phyloP scores from a whole-genome alignment of 495 filamentous ascomycete genomes.

The Neurospora sp. region DNA sequence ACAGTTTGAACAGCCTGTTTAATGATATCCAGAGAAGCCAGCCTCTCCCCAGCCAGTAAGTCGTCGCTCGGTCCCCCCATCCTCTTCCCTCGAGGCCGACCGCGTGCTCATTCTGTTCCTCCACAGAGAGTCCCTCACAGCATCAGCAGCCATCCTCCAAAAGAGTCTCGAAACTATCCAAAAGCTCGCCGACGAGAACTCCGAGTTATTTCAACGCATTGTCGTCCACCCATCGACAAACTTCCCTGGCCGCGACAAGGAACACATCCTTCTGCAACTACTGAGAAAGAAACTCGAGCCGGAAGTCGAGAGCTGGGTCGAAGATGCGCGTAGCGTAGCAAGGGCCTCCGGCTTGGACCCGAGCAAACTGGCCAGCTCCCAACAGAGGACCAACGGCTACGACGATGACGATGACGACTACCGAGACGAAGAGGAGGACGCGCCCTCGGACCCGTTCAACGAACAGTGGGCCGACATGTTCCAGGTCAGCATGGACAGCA shows the following conservation, averaged over 20 bases:
- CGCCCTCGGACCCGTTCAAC: constrained; percentile 28
- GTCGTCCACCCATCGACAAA: constrained; percentile 65
- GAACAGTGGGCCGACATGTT: constrained; percentile 32
- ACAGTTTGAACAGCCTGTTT: constrained; percentile 54
- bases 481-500: constrained; percentile 23
- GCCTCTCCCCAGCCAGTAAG: constrained; percentile 29
- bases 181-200: constrained; percentile 45
- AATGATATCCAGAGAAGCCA: constrained; percentile 21
- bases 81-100: not conserved
- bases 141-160: constrained; percentile 54
- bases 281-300: constrained; percentile 77
- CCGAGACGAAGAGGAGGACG: constrained; percentile 22
- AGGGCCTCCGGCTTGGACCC: constrained; percentile 10
- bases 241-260: constrained; percentile 63
- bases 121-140: constrained; percentile 57
- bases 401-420: constrained; percentile 17
- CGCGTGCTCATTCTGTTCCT: not conserved
- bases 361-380: constrained; percentile 8
- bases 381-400: constrained; percentile 1
- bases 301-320: constrained; percentile 60
- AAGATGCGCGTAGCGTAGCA: constrained; percentile 42
- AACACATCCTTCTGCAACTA: constrained; percentile 49
- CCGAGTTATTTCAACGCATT: constrained; percentile 49
- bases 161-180: constrained; percentile 51
- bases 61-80: not conserved